phyloP scores from a whole-genome alignment of 1,284 basidiomycete species.

The Malassezia pachydermatis region DNA sequence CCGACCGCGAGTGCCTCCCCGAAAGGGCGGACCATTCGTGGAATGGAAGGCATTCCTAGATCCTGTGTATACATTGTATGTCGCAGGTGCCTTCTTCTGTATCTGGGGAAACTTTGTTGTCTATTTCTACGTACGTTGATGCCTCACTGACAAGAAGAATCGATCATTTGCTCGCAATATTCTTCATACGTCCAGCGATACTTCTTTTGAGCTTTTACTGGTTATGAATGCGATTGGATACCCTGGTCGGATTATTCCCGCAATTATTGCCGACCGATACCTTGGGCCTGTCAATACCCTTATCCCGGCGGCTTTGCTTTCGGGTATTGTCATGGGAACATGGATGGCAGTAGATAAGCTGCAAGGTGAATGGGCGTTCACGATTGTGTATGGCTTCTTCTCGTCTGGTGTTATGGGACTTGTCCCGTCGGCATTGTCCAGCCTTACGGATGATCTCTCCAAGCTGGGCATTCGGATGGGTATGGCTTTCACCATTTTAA shows the following conservation, averaged over 20 bases:
- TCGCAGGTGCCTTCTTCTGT: too few relatives aligned
- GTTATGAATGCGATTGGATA: conserved; percentile 5
- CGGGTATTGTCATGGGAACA: neutral
- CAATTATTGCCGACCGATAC: neutral
- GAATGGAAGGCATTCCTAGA: too few relatives aligned
- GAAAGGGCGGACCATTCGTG: too few relatives aligned
- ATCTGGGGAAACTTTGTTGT: too few relatives aligned
- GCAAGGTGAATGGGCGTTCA: conserved; percentile 8
- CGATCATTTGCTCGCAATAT: neutral
- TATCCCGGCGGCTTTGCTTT: neutral
- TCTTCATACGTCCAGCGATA: neutral
- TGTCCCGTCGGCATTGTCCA: neutral
- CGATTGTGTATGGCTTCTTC: conserved; percentile 5
- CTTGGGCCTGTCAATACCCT: neutral
- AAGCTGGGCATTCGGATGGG: conserved; percentile 2
- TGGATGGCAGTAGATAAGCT: conserved; percentile 1
- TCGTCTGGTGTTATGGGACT: neutral
- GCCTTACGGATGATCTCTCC: neutral
- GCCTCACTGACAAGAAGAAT: too few relatives aligned
- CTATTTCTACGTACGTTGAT: too few relatives aligned
- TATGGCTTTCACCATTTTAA: neutral
- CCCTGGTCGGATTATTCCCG: conserved; percentile 3
- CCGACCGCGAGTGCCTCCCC: too few relatives aligned
- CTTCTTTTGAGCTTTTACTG: neutral
- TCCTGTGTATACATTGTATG: too few relatives aligned